Conservation (phyloP, 305 asterid genomes). For the Striga hermonthica region DNA sequence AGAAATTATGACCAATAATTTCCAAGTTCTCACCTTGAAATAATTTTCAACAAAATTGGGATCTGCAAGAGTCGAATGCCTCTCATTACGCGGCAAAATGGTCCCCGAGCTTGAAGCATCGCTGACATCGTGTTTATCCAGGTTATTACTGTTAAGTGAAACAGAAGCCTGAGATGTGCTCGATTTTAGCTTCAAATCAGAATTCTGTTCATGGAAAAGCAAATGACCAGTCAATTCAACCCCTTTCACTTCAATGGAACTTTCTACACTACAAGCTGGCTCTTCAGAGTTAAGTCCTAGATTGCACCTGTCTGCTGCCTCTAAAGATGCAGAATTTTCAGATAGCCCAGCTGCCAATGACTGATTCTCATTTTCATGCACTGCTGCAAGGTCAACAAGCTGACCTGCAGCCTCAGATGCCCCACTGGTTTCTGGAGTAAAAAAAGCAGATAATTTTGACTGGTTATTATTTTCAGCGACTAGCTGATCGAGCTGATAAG, state of each 20-base stretch:
- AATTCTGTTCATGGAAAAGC: constrained; percentile 36
- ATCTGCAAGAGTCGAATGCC: constrained; percentile 75
- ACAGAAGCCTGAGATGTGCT: constrained; percentile 37
- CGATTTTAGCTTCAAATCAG: constrained; percentile 39
- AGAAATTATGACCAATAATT: constrained; percentile 23
- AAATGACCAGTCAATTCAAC: constrained; percentile 43
- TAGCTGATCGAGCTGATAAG: constrained; percentile 88
- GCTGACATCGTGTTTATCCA: constrained; percentile 31
- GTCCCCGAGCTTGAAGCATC: constrained; percentile 51
- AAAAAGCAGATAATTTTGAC: constrained; percentile 75
- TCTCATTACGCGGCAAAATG: constrained; percentile 45
- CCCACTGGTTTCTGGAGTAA: constrained; percentile 44
- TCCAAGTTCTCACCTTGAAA: constrained; percentile 59
- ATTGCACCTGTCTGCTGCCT: constrained; percentile 35
- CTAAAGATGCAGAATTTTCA: constrained; percentile 41
- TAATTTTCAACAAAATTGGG: constrained; percentile 89
- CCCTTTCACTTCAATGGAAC: constrained; percentile 41
- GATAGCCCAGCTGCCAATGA: constrained; percentile 34
- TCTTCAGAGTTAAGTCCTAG: constrained; percentile 41
- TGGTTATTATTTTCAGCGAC: constrained; percentile 61
- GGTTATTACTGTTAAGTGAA: constrained; percentile 39
- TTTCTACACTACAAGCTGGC: constrained; percentile 43
- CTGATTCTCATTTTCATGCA: constrained; percentile 35
- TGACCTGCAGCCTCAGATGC: constrained; percentile 39
- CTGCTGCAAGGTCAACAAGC: constrained; percentile 32